Conservation (phyloP, 2,329 filamentous ascomycete species). For the Talaromyces funiculosus region DNA sequence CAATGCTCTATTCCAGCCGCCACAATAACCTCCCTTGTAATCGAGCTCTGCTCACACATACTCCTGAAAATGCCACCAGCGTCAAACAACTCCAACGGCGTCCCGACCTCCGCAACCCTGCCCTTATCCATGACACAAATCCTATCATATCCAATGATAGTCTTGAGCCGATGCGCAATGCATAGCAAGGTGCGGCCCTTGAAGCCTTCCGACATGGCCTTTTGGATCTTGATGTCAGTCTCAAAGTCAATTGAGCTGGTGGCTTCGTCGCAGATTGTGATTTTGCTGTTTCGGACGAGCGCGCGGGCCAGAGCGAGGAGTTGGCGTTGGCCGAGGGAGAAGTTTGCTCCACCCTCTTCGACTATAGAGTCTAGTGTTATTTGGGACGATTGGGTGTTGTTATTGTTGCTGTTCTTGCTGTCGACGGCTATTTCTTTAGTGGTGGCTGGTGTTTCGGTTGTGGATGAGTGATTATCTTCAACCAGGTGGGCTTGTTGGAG, state of each 20-base stretch:
- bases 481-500: constrained; percentile 13
- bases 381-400: constrained; percentile 32
- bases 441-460: constrained; percentile 39
- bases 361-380: constrained; percentile 77
- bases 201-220: constrained; percentile 75
- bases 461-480: constrained; percentile 22
- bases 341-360: constrained; percentile 89
- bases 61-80: constrained; percentile 67
- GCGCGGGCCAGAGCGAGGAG: constrained; percentile 86
- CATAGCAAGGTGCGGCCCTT: constrained; percentile 77
- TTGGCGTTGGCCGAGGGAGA: constrained; percentile 84
- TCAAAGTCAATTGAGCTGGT: constrained; percentile 88
- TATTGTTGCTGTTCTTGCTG: not conserved
- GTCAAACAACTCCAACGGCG: constrained; percentile 47
- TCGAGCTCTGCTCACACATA: constrained; percentile 81
- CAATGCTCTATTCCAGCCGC: not conserved
- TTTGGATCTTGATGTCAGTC: constrained; percentile 87
- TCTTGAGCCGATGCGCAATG: constrained; percentile 81
- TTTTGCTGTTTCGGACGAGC: constrained; percentile 73
- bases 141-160: constrained; percentile 83
- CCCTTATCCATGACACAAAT: constrained; percentile 92
- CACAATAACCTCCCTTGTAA: constrained; percentile 40
- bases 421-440: constrained; percentile 4
- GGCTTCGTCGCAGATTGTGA: constrained; percentile 92
- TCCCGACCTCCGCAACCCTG: constrained; percentile 75